phyloP scores from a whole-genome alignment of 352 stramenopile genomes.

The Globisporangium carolinianum region DNA sequence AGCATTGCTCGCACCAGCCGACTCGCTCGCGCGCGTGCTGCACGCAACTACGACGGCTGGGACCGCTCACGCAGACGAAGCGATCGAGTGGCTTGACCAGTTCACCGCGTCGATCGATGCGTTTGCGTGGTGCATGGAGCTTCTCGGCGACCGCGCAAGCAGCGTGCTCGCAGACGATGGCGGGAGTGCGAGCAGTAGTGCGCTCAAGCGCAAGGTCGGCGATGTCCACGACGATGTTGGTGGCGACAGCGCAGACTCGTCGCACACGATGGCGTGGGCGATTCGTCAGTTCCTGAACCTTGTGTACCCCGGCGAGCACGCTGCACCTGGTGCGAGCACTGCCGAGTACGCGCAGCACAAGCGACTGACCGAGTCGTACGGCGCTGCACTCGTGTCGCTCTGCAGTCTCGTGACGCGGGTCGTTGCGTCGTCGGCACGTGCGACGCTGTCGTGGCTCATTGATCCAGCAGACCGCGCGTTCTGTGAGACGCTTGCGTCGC shows the following conservation, averaged over 20 bases:
- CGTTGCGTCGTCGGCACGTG: not conserved
- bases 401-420: conserved; percentile 5
- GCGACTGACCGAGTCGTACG: conserved; percentile 10
- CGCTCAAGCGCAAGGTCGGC: conserved; percentile 27
- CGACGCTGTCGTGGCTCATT: conserved; percentile 9
- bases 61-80: conserved; percentile 11
- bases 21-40: conserved; percentile 26
- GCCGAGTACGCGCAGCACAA: conserved; percentile 4
- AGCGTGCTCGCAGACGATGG: conserved; percentile 10
- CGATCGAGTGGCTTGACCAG: conserved; percentile 55
- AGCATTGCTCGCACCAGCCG: conserved; percentile 35
- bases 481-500: not conserved
- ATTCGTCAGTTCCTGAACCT: conserved; percentile 27
- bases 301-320: conserved; percentile 8
- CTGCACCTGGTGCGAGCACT: not conserved
- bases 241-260: not conserved
- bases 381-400: conserved; percentile 7
- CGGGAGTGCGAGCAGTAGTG: conserved; percentile 6
- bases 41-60: not conserved
- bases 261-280: conserved; percentile 28
- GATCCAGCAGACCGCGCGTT: conserved; percentile 2
- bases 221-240: no score
- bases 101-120: conserved; percentile 50
- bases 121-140: conserved; percentile 42
- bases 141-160: conserved; percentile 30